Conservation (phyloP, 176 grass and related monocot species). For the Poa pratensis region DNA sequence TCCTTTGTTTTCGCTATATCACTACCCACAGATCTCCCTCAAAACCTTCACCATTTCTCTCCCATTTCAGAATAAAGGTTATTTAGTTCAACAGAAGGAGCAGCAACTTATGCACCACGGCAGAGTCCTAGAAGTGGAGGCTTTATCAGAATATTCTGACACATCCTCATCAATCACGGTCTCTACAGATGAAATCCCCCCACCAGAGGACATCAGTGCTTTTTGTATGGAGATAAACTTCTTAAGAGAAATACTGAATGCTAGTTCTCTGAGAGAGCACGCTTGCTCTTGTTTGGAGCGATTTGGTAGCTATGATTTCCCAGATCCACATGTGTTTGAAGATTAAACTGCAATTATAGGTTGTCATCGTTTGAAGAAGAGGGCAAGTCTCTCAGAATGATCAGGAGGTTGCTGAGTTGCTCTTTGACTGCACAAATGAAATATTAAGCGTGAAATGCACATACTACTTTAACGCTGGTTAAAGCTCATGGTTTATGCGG, state of each 20-base stretch:
- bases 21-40: not conserved
- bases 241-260: slow-evolving; percentile 68
- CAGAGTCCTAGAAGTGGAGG: slow-evolving; percentile 55
- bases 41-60: slow-evolving; percentile 38
- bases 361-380: slow-evolving; percentile 40
- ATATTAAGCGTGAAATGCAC: slow-evolving; percentile 63
- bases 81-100: slow-evolving; percentile 51
- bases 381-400: slow-evolving; percentile 53
- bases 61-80: slow-evolving; percentile 57
- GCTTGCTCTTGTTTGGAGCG: slow-evolving; percentile 48
- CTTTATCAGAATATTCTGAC: slow-evolving; percentile 59
- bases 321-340: slow-evolving; percentile 57
- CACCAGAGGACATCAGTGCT: slow-evolving; percentile 61
- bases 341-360: slow-evolving; percentile 49
- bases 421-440: slow-evolving; percentile 73
- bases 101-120: slow-evolving; percentile 42
- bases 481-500: slow-evolving; percentile 69
- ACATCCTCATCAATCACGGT: slow-evolving; percentile 62
- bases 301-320: slow-evolving; percentile 41
- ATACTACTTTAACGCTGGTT: slow-evolving; percentile 73
- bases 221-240: slow-evolving; percentile 61
- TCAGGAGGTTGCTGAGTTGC: slow-evolving; percentile 50
- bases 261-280: slow-evolving; percentile 23
- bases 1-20: too few relatives aligned
- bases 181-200: slow-evolving; percentile 45